These are phyloP conservation scores for Lodderomyces metapsilosis DNA, from an alignment of 1,139 yeast species.

Conservation along the genomic window DNA sequence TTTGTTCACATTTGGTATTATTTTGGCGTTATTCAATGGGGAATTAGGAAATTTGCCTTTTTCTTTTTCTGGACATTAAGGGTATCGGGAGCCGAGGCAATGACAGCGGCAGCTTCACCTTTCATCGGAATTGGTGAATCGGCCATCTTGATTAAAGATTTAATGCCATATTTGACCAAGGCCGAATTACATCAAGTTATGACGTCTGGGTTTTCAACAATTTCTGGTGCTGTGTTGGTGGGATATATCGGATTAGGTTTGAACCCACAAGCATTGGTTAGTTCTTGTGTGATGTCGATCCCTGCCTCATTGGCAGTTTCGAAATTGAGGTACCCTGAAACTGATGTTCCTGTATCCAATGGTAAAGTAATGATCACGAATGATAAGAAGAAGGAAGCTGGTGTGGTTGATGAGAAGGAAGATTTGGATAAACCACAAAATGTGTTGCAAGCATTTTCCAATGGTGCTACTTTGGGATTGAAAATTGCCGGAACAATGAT, in stretches of 20 bases:
- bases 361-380: constrained; percentile 52
- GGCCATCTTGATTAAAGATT: constrained; percentile 61
- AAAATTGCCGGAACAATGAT: constrained; percentile 59
- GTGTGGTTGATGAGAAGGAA: neutral
- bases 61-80: constrained; percentile 63
- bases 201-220: constrained; percentile 68
- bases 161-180: constrained; percentile 58
- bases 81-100: constrained; percentile 67
- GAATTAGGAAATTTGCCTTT: constrained; percentile 55
- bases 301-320: constrained; percentile 68
- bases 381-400: constrained; percentile 29
- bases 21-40: constrained; percentile 63
- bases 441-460: constrained; percentile 62
- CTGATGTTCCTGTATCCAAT: constrained; percentile 53
- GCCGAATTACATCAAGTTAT: constrained; percentile 67
- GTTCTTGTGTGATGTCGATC: constrained; percentile 71
- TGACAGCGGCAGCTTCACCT: constrained; percentile 69
- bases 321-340: constrained; percentile 61
- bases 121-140: constrained; percentile 70
- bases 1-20: constrained; percentile 62
- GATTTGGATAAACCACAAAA: constrained; percentile 41
- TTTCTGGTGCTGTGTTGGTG: constrained; percentile 65
- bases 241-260: constrained; percentile 66
- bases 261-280: constrained; percentile 62
- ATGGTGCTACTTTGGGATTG: constrained; percentile 63